Percentiles rank a stretch among this genome's conserved stretches.
These are phyloP conservation scores for Leishmania guyanensis DNA, from an alignment of 208 protist genomes.

Conservation along the genomic window DNA sequence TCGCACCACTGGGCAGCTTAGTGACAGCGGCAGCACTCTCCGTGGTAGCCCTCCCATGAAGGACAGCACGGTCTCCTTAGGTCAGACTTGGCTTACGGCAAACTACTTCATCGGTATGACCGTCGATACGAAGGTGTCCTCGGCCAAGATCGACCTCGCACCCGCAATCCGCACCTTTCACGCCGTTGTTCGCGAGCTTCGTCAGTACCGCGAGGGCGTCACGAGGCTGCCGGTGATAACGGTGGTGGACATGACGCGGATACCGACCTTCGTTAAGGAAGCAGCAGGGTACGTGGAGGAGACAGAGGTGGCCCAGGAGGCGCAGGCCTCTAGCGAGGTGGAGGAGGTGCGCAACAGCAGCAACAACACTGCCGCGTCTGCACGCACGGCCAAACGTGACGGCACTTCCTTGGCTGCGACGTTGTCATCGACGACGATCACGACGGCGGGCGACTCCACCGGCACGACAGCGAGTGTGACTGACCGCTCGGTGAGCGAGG, in stretches of 20 bases:
- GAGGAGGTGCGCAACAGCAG: background rate
- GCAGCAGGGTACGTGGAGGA: conserved; percentile 60
- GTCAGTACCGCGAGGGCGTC: conserved; percentile 73
- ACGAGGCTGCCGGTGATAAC: conserved; percentile 73
- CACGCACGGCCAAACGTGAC: background rate
- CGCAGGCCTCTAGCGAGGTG: background rate
- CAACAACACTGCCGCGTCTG: background rate
- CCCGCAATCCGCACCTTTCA: conserved; percentile 77
- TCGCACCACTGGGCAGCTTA: conserved; percentile 23
- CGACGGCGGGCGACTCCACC: background rate
- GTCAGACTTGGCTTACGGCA: conserved; percentile 44
- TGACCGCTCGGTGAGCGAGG: background rate
- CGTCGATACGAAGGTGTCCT: conserved; percentile 58
- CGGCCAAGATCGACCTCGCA: conserved; percentile 62
- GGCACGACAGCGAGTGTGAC: background rate
- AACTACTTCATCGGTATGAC: conserved; percentile 89
- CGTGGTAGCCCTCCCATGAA: conserved; percentile 7
- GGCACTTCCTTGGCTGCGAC: conserved; percentile 9
- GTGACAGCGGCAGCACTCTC: background rate
- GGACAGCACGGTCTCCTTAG: conserved; percentile 4
- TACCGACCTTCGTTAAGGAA: conserved; percentile 76
- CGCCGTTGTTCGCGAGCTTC: conserved; percentile 61
- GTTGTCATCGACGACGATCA: background rate
- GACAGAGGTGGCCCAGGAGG: background rate
- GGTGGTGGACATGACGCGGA: conserved; percentile 62